Percentiles rank a stretch among this genome's conserved stretches.
Conservation (phyloP, 2,329 filamentous ascomycete species). For the Phialemonium atrogriseum region DNA sequence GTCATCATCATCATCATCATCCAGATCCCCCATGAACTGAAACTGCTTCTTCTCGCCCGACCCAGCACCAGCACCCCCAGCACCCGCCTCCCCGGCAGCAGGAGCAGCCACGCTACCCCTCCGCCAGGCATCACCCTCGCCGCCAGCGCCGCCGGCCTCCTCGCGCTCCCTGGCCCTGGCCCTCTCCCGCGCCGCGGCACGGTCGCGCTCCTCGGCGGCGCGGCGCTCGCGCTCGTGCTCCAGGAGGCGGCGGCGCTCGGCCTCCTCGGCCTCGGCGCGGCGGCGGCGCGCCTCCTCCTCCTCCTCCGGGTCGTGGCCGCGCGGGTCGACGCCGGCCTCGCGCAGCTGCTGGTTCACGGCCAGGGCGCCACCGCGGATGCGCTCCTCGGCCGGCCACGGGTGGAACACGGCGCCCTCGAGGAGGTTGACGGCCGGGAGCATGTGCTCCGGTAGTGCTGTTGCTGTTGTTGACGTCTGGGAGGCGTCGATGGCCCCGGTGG, state of each 20-base stretch:
- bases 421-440: constrained; percentile 39
- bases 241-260: constrained; percentile 20
- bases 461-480: constrained; percentile 19
- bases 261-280: constrained; percentile 41
- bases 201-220: constrained; percentile 37
- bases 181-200: constrained; percentile 35
- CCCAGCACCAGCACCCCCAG: constrained; percentile 7
- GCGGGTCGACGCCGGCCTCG: constrained; percentile 55
- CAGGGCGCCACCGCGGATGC: constrained; percentile 61
- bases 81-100: background rate
- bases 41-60: constrained; percentile 42
- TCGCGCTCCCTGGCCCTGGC: constrained; percentile 36
- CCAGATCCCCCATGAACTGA: constrained; percentile 43
- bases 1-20: constrained; percentile 41
- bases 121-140: constrained; percentile 26
- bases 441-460: constrained; percentile 37
- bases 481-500: constrained; percentile 1
- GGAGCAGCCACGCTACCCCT: constrained; percentile 12
- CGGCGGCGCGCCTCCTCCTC: constrained; percentile 45
- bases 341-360: constrained; percentile 53
- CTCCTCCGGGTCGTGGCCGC: constrained; percentile 49
- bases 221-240: constrained; percentile 24
- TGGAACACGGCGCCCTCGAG: constrained; percentile 53
- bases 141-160: constrained; percentile 19
- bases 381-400: constrained; percentile 68